phyloP scores from a whole-genome alignment of 83 land plant genomes.

The Thuja plicata region DNA sequence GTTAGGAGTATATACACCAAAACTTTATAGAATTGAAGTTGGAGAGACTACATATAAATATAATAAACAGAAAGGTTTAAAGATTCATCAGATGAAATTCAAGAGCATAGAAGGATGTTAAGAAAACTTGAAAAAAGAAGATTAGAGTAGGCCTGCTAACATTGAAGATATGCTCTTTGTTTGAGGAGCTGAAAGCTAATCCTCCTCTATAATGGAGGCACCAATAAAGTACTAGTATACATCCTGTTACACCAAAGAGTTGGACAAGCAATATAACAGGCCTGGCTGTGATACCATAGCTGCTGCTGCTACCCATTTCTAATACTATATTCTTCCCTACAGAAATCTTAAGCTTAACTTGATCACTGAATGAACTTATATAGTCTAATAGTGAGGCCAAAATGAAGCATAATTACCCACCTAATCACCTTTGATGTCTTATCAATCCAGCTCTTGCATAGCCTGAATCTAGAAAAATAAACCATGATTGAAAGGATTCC shows the following conservation, averaged over 20 bases:
- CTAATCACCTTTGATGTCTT: too few species aligned
- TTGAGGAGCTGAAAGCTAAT: conserved; percentile 22
- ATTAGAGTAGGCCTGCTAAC: background rate
- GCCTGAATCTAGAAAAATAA: too few species aligned
- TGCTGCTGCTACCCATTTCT: background rate
- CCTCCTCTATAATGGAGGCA: conserved; percentile 28
- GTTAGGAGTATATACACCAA: too few species aligned
- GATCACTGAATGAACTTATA: too few species aligned
- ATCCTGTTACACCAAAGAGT: conserved; percentile 23
- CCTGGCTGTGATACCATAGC: background rate
- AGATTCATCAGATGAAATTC: background rate
- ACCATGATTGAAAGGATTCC: too few species aligned
- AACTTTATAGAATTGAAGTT: too few species aligned
- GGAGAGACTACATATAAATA: too few species aligned
- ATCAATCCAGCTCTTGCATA: too few species aligned
- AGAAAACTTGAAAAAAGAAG: background rate
- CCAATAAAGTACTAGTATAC: conserved; percentile 27
- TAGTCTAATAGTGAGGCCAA: too few species aligned
- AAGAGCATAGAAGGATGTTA: background rate
- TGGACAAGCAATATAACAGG: background rate
- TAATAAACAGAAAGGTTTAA: too few species aligned
- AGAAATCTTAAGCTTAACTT: too few species aligned
- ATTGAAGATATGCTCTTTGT: conserved; percentile 30
- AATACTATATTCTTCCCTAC: background rate
- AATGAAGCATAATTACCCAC: too few species aligned